A percentile compares a stretch with the other conserved stretches of the same genome.
These are phyloP conservation scores for Pharnaceum exiguum DNA, from an alignment of 148 eudicot species.

Conservation along the genomic window DNA sequence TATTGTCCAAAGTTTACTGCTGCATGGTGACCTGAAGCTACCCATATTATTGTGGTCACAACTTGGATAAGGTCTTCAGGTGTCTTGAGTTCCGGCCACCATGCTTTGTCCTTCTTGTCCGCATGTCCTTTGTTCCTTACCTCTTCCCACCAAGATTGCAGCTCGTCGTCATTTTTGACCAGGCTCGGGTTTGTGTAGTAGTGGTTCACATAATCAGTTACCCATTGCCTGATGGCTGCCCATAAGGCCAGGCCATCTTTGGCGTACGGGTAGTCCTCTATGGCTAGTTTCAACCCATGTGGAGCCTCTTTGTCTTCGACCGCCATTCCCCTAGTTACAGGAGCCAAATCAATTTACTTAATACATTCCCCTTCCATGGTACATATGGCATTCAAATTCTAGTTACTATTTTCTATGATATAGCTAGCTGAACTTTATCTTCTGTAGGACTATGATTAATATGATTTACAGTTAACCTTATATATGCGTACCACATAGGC, in stretches of 20 bases:
- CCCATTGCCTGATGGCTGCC: slow-evolving; percentile 50
- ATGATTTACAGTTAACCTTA: no score
- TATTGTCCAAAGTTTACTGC: slow-evolving; percentile 84
- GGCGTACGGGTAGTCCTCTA: slow-evolving; percentile 59
- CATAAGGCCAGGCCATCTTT: slow-evolving; percentile 52
- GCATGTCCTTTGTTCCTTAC: slow-evolving; percentile 51
- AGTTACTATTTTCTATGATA: no score
- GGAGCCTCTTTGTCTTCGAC: slow-evolving; percentile 37
- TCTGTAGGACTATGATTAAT: no score
- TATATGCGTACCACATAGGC: no score
- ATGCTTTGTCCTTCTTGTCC: slow-evolving; percentile 63
- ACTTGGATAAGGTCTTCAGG: slow-evolving; percentile 41
- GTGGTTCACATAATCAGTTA: slow-evolving; percentile 37
- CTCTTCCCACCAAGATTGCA: slow-evolving; percentile 78
- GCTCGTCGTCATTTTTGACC: slow-evolving; percentile 26
- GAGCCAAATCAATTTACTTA: neutral
- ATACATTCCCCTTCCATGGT: no score
- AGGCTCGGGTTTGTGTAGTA: slow-evolving; percentile 32
- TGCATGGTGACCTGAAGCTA: slow-evolving; percentile 70
- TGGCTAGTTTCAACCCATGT: slow-evolving; percentile 47
- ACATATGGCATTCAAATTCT: no score
- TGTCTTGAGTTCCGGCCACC: slow-evolving; percentile 72
- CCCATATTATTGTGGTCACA: slow-evolving; percentile 68
- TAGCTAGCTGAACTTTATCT: no score
- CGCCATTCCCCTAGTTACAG: slow-evolving; percentile 43